Evolutionary conservation across 2,329 filamentous ascomycete species (phyloP), one percentile per base, ranked within the genome.

Genomic region (Fusarium succisae): DNA sequence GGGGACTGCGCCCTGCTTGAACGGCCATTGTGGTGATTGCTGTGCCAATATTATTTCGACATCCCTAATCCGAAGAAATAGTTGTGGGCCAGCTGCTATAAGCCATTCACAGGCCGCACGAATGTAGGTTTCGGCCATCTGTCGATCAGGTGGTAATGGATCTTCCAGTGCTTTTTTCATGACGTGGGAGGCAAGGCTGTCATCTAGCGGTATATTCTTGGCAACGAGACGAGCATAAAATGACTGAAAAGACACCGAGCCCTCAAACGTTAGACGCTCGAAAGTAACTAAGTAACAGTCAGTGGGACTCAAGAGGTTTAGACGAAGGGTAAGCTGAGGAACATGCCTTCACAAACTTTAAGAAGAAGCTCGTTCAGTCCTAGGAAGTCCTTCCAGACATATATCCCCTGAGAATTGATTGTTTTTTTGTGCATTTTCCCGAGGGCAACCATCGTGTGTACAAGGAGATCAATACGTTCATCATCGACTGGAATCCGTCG

Each of bases 181-280:
- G 59, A 79, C 73, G 78, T 78, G 80, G 60, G 81, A 66, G 58
- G 73, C 80, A 47, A 81, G 75, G 57, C 79, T 79, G 47, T 69
- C 69, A 73, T 79, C 80, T 17, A 55, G 20, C 30, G 70, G 63
- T 24, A 77, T 67, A 13, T 50, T 39, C n/a, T 68, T 55, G 66
- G 76, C 78, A 60, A 74, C 24, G 41, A 81, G 66, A 54, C 78
- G 80, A 30, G 81, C 81, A 54, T 77, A 75, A 50, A 82, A 81
- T 17, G 80, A 80, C 75, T 82, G 80, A 71, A 82, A 69, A 15
- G 78, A 80, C 38, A 79, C 68, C 80, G 80, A 83, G 56, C 35
- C 35, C 17, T 28, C 14, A n/a, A 13, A 6, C 35, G 51, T 78
- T 64, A 8, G 67, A 32, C 20, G 20, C 37, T 44, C 22, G 14